A percentile compares a stretch with the other conserved stretches of the same genome.
These are phyloP conservation scores for Podospora anserina DNA, from an alignment of 495 filamentous ascomycete species.

Conservation along the genomic window DNA sequence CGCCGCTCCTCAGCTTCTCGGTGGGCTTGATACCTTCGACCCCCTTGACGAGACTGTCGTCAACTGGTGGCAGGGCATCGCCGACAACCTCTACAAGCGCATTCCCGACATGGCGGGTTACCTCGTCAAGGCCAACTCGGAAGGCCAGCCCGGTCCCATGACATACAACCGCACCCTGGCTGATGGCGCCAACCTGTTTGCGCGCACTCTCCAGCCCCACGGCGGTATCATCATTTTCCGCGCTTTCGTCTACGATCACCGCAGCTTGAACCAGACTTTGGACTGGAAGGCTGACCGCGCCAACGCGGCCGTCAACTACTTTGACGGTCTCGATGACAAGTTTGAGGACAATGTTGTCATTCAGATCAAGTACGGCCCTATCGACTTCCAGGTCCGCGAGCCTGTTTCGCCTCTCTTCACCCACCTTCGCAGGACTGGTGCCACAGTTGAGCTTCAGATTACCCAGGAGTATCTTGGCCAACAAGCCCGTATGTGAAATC, in stretches of 20 bases:
- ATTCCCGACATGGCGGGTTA: constrained; percentile 69
- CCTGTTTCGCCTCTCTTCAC: constrained; percentile 66
- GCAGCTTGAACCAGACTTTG: constrained; percentile 45
- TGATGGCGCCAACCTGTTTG: constrained; percentile 69
- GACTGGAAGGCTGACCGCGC: constrained; percentile 66
- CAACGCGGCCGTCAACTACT: constrained; percentile 66
- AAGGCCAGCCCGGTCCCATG: constrained; percentile 67
- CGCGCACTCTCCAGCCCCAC: constrained; percentile 55
- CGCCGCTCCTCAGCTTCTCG: constrained; percentile 57
- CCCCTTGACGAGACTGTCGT: constrained; percentile 59
- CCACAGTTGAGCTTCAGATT: constrained; percentile 64
- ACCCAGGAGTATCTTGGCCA: constrained; percentile 71
- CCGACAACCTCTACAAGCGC: constrained; percentile 54
- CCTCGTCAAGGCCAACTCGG: constrained; percentile 70
- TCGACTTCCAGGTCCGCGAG: constrained; percentile 75
- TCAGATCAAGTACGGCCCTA: constrained; percentile 72
- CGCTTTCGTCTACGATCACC: constrained; percentile 67
- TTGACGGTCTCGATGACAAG: constrained; percentile 59
- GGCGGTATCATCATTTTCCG: constrained; percentile 71
- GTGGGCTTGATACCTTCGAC: constrained; percentile 60
- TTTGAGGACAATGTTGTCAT: constrained; percentile 69
- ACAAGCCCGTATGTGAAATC: constrained; percentile 44
- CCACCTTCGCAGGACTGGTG: constrained; percentile 55
- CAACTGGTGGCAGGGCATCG: constrained; percentile 59
- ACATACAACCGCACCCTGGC: constrained; percentile 68